These are phyloP conservation scores for Apiospora pterosperma DNA, from an alignment of 2,329 filamentous ascomycete species.

Conservation along the genomic window DNA sequence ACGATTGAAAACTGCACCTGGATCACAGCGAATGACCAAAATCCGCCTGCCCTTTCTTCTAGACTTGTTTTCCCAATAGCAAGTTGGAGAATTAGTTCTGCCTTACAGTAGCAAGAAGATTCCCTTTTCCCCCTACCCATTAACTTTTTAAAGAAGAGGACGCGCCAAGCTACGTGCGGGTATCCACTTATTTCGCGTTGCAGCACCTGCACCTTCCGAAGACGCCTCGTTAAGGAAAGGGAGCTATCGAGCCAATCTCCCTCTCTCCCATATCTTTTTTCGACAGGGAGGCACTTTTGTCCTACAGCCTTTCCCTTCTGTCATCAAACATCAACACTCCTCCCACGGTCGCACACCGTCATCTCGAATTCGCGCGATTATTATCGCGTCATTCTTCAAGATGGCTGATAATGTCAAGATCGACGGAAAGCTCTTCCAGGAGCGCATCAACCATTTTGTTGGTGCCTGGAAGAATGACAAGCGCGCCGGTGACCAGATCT, in stretches of 20 bases:
- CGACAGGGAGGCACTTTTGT: not conserved
- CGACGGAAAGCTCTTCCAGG: conserved; percentile 90
- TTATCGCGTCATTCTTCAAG: conserved; percentile 23
- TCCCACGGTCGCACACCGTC: not conserved
- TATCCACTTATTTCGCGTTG: conserved; percentile 3
- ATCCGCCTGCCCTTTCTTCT: too few relatives aligned
- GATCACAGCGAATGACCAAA: too few relatives aligned
- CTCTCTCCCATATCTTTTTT: conserved; percentile 1
- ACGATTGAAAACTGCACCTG: too few relatives aligned
- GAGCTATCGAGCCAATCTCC: not conserved
- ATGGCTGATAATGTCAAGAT: conserved; percentile 82
- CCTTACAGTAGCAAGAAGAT: too few relatives aligned
- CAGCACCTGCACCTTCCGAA: not conserved
- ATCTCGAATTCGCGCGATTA: conserved; percentile 1
- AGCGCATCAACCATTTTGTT: conserved; percentile 82
- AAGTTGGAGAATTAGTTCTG: too few relatives aligned
- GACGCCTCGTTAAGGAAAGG: not conserved
- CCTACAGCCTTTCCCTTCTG: conserved; percentile 4
- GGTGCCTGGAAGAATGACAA: conserved; percentile 96
- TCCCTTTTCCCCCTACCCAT: too few relatives aligned
- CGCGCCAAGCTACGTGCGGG: not conserved
- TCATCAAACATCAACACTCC: not conserved
- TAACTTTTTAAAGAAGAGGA: not conserved
- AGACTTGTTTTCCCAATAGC: too few relatives aligned
- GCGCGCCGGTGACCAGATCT: conserved; percentile 78